Evolutionary conservation across 257 asterid genomes (phyloP).

Genomic region (Fraxinus pennsylvanica): DNA sequence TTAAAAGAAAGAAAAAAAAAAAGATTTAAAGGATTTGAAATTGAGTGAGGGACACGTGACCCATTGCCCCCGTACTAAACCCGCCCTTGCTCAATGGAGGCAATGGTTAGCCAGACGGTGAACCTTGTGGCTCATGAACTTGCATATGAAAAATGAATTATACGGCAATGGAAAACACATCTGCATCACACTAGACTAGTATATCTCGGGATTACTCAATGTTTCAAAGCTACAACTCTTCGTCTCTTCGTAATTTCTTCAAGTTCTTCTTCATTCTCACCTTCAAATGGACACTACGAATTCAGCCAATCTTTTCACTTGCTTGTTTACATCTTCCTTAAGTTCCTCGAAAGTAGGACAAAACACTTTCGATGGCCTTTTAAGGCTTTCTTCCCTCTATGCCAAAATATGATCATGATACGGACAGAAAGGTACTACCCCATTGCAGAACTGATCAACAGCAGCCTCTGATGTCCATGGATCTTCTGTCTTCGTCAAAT

Average conservation of each 20-base stretch:
- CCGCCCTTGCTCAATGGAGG: too few relatives aligned
- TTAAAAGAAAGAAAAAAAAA: too few relatives aligned
- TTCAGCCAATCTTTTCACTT: conserved; percentile 32
- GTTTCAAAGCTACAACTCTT: conserved; percentile 47
- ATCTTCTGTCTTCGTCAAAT: conserved; percentile 20
- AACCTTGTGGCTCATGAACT: too few relatives aligned
- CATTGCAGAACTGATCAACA: conserved; percentile 48
- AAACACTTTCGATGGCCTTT: conserved; percentile 39
- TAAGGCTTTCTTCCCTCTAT: conserved; percentile 32
- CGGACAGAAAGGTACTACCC: conserved; percentile 47
- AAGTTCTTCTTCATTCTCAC: conserved; percentile 25
- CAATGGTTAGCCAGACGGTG: too few relatives aligned
- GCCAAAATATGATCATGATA: conserved; percentile 56
- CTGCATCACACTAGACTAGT: conserved; percentile 37
- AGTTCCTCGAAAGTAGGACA: conserved; percentile 50
- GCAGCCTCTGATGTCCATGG: conserved; percentile 44
- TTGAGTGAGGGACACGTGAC: too few relatives aligned
- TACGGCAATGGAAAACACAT: conserved; percentile 41
- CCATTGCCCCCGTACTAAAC: too few relatives aligned
- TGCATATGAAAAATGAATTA: conserved; percentile 34
- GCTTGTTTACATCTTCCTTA: conserved; percentile 26
- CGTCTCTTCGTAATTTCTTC: conserved; percentile 42
- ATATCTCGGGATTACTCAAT: conserved; percentile 40
- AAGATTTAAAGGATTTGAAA: too few relatives aligned
- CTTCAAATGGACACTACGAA: conserved; percentile 51